phyloP scores from a whole-genome alignment of 768 basidiomycete species.

The Daedalea quercina region DNA sequence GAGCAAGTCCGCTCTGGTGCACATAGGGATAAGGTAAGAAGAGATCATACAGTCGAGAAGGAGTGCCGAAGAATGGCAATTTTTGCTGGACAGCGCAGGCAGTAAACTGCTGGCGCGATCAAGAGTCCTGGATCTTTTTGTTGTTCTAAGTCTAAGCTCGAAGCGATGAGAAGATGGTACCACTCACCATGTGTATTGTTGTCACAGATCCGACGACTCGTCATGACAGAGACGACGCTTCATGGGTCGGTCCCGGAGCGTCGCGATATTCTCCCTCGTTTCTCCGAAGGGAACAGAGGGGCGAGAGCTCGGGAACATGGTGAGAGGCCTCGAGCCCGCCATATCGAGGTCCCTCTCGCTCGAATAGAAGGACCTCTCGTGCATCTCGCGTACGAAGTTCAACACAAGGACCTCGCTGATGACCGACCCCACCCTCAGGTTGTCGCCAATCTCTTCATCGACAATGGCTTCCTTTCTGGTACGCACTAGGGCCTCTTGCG shows the following conservation, averaged over 20 bases:
- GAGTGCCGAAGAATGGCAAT: too few relatives aligned
- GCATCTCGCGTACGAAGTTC: neutral
- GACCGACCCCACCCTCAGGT: neutral
- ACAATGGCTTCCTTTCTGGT: neutral
- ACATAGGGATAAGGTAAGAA: too few relatives aligned
- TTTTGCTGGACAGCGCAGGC: too few relatives aligned
- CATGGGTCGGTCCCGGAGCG: neutral
- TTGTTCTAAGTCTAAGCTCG: too few relatives aligned
- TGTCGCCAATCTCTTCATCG: neutral
- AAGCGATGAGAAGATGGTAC: too few relatives aligned
- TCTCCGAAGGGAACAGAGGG: neutral
- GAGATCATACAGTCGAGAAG: too few relatives aligned
- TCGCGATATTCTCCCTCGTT: neutral
- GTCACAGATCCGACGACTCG: neutral
- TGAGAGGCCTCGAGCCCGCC: neutral
- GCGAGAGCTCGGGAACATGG: neutral
- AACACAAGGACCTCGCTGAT: neutral
- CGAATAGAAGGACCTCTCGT: neutral
- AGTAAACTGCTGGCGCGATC: too few relatives aligned
- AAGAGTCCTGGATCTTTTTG: too few relatives aligned
- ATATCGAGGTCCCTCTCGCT: neutral
- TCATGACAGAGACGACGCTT: neutral
- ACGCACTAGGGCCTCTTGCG: neutral
- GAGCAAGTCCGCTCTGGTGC: too few relatives aligned
- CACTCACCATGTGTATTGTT: neutral